Evolutionary conservation across 495 filamentous ascomycete genomes (phyloP).

Genomic region (Stereocaulon alpinum): DNA sequence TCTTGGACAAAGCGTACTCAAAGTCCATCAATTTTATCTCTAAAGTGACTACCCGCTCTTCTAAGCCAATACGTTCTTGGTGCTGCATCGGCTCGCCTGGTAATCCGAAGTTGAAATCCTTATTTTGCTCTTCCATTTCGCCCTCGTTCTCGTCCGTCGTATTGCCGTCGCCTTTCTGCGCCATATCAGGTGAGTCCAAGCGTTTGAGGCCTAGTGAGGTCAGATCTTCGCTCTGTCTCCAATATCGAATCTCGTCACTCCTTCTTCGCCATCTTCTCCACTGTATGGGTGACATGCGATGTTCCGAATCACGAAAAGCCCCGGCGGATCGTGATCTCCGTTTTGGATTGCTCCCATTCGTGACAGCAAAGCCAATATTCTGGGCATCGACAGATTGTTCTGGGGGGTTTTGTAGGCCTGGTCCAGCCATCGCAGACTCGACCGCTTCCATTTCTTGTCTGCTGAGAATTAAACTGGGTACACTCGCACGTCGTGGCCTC

Average conservation of each 20-base stretch:
- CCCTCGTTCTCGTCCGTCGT: constrained; percentile 28
- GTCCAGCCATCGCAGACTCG: constrained; percentile 17
- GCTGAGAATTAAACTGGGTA: constrained; percentile 18
- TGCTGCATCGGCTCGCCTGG: constrained; percentile 36
- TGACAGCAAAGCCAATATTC: constrained; percentile 24
- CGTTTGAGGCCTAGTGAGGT: constrained; percentile 4
- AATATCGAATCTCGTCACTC: constrained; percentile 28
- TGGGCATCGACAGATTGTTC: constrained; percentile 13
- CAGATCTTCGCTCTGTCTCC: constrained; percentile 24
- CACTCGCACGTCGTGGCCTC: constrained; percentile 20
- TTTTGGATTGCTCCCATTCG: constrained; percentile 26
- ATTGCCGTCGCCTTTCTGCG: constrained; percentile 19
- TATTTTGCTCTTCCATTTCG: constrained; percentile 25
- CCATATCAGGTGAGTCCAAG: constrained; percentile 6
- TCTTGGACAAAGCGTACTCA: constrained; percentile 43
- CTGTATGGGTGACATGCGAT: constrained; percentile 30
- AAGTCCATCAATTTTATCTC: constrained; percentile 48
- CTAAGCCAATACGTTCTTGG: constrained; percentile 37
- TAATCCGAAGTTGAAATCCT: constrained; percentile 34
- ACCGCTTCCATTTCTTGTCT: constrained; percentile 17
- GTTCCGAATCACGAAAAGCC: constrained; percentile 23
- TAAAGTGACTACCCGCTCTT: constrained; percentile 42
- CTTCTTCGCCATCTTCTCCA: constrained; percentile 28
- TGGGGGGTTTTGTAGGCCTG: constrained; percentile 12
- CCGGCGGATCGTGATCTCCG: constrained; percentile 29